A percentile compares a stretch with the other conserved stretches of the same genome.
Evolutionary conservation across 2,329 filamentous ascomycete genomes (phyloP).

Genomic region (Xylariaceae sp.): DNA sequence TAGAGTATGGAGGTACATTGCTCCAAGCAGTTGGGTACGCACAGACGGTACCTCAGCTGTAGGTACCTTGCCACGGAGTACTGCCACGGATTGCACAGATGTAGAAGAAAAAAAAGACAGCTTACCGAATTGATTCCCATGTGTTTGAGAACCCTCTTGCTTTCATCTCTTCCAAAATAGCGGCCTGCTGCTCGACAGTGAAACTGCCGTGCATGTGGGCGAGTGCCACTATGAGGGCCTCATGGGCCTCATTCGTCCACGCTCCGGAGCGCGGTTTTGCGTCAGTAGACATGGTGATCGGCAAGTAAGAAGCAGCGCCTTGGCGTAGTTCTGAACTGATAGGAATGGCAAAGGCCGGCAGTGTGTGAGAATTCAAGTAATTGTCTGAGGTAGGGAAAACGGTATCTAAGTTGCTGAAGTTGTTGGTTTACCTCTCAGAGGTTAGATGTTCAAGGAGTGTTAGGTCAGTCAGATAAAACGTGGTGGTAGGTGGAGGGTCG

Average conservation of each 20-base stretch:
- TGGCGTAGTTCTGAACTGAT: too few relatives aligned
- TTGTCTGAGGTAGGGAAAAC: too few relatives aligned
- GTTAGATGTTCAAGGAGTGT: too few relatives aligned
- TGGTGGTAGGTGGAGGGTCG: too few relatives aligned
- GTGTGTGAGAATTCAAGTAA: too few relatives aligned
- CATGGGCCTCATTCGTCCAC: slow-evolving; percentile 9
- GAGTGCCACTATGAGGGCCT: slow-evolving; percentile 5
- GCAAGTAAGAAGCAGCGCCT: neutral
- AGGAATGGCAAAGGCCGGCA: too few relatives aligned
- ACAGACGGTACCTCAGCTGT: neutral
- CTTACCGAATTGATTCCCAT: slow-evolving; percentile 19
- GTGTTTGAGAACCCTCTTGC: slow-evolving; percentile 6
- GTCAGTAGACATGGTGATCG: slow-evolving; percentile 2
- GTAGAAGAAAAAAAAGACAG: slow-evolving; percentile 4
- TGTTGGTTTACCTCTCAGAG: too few relatives aligned
- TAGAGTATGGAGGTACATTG: too few relatives aligned
- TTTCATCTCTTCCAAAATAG: slow-evolving; percentile 10
- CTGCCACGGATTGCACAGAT: neutral
- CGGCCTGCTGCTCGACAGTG: slow-evolving; percentile 8
- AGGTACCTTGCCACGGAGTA: slow-evolving; percentile 3
- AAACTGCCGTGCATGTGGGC: slow-evolving; percentile 7
- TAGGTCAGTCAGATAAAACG: too few relatives aligned
- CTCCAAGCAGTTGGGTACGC: neutral
- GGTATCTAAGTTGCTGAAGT: too few relatives aligned
- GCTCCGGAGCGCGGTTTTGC: neutral